Evolutionary conservation across 306 rosid species (phyloP).

Genomic region (Ochetophila trinervis): DNA sequence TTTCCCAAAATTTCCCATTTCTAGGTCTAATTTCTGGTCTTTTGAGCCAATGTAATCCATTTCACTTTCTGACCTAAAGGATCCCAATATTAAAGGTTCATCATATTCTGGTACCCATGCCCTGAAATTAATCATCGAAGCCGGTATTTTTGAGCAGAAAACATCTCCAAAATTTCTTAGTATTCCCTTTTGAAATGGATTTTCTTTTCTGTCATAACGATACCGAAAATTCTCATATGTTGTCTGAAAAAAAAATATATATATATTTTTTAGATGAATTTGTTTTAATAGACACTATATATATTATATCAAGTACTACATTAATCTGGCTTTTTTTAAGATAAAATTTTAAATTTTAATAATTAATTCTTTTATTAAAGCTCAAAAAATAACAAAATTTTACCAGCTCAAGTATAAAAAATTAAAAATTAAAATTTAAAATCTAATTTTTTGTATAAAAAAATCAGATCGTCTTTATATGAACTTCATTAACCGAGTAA

Average conservation of each 20-base stretch:
- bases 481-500: too few relatives aligned
- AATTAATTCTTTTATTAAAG: too few relatives aligned
- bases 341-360: too few relatives aligned
- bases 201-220: constrained; percentile 83
- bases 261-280: background rate
- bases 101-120: constrained; percentile 54
- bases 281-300: too few relatives aligned
- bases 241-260: constrained; percentile 38
- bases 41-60: constrained; percentile 46
- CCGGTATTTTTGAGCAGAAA: constrained; percentile 64
- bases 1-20: constrained; percentile 47
- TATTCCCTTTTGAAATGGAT: constrained; percentile 61
- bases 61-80: constrained; percentile 42
- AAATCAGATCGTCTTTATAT: too few relatives aligned
- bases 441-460: too few relatives aligned
- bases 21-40: constrained; percentile 50
- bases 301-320: background rate
- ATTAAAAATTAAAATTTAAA: too few relatives aligned
- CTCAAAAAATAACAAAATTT: too few relatives aligned
- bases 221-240: constrained; percentile 91
- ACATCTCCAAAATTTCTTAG: constrained; percentile 58
- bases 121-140: constrained; percentile 61
- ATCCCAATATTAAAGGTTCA: constrained; percentile 24
- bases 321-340: too few relatives aligned
- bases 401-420: too few relatives aligned